Base-by-base conservation (phyloP, 129 eudicot genomes). In the Saussurea involucrata region DNA sequence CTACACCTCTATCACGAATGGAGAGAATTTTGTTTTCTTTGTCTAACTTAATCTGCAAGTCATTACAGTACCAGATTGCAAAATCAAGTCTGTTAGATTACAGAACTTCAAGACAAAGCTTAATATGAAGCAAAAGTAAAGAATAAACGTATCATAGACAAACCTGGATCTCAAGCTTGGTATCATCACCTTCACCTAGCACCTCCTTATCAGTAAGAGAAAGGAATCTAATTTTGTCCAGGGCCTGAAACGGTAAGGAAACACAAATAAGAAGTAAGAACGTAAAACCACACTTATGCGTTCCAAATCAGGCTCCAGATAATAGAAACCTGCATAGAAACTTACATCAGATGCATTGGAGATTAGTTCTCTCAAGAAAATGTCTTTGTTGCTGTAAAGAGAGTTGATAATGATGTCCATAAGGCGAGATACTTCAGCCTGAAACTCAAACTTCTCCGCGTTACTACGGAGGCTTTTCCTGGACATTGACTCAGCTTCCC, bases 331-430 rank as follows among this genome's bases (percentile, higher is more conserved):
- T 24, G 33, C 21, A 7, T 55, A 65, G 8, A 27, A 42, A 57
- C 92, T 83, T 84, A 91, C 99, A 86, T 95, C 99, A 12, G 99
- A 95, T 55, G 99, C 99, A 86, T 95, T 95, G 74, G 99, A 95
- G 82, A 95, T 95, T 76, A 95, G 68, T 89, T 95, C 99, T 78
- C 99, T 89, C 68, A 95, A 72, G 96, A 95, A 95, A 67, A 95
- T 92, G 75, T 95, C 99, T 66, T 95, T 95, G 87, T 92, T 95
- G 74, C 97, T 95, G 84, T 95, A 95, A 73, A 95, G 96, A 73
- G 99, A 95, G 85, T 95, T 95, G 87, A 95, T 95, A 79, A 95
- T 77, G 76, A 95, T 95, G 84, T 89, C 97, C 99, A 95, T 95
- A 82, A 95, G 99, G 63, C 99, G 94, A 46, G 99, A 95, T 42